Evolutionary conservation across 1,139 yeast genomes (phyloP), one percentile per base, ranked within the genome.

Genomic region (Diutina scorzettiae): DNA sequence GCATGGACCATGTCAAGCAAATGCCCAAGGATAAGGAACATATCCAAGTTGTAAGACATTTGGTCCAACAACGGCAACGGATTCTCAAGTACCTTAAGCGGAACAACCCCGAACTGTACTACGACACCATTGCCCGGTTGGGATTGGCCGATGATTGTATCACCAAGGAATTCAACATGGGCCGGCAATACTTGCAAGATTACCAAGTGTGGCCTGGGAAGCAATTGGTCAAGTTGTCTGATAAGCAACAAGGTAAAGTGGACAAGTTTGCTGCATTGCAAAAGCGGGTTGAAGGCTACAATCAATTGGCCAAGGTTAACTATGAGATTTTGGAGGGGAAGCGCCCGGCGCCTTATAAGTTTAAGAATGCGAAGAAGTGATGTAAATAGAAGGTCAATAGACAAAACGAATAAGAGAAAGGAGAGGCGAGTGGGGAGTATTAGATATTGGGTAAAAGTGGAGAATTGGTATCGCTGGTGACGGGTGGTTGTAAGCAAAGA

Each of bases 51-150:
- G 76, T 86, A 37, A 78, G 95, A 59, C 80, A 81, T 66, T 59
- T 83, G 56, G 95, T 89, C 16, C 97, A 89, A 59, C 78, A 81
- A 51, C 81, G 98, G 64, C 96, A 89, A 62, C 74, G 76, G 51
- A 73, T 83, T 36, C 70, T 91, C 54, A 79, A 79, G 59, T 91
- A 89, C 58, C 71, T 91, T 61, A 86, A 86, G 58, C 73, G 72
- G 53, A 81, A 76, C 51, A 68, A 85, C 50, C 87, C 96, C 12
- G 76, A 84, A 58, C 73, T 79, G 53, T 91, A 91, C 63, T 86
- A 74, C 60, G 81, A 86, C 78, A 71, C 95, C 42, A 78, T 89
- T 48, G 84, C 83, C 53, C 86, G 86, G 61, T 69, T 91, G 45
- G 97, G 97, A 1, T 70, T 91, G 48, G 78, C 84, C 27, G 97